phyloP scores from a whole-genome alignment of 2,329 filamentous ascomycete genomes.

The Colletotrichum liaoningense region DNA sequence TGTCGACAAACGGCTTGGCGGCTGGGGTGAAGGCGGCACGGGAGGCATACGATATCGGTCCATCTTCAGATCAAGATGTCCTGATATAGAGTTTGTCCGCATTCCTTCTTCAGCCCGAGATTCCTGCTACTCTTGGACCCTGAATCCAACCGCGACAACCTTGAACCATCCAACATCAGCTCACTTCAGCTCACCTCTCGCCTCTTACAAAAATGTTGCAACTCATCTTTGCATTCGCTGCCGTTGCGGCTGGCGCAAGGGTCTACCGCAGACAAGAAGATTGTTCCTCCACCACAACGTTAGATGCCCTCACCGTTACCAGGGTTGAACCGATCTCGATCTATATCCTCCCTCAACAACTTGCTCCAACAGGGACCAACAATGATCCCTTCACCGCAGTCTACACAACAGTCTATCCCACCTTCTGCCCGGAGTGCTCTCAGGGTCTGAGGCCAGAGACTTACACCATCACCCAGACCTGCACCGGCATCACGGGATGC shows the following conservation, averaged over 20 bases:
- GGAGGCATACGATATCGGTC: constrained; percentile 12
- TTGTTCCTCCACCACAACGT: constrained; percentile 23
- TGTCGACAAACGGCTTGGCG: constrained; percentile 1
- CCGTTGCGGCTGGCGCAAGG: constrained; percentile 13
- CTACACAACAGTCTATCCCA: constrained; percentile 28
- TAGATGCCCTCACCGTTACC: constrained; percentile 31
- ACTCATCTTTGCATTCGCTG: constrained; percentile 24
- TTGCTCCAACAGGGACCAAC: constrained; percentile 11
- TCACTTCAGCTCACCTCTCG: neutral
- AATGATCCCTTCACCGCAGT: constrained; percentile 21
- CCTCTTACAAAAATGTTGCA: constrained; percentile 20
- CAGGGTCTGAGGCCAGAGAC: constrained; percentile 20
- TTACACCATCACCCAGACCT: constrained; percentile 34
- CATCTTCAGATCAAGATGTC: neutral
- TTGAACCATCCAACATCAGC: neutral
- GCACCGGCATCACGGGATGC: constrained; percentile 26
- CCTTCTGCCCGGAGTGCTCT: constrained; percentile 23
- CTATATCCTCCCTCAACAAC: constrained; percentile 19
- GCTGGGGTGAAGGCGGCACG: neutral
- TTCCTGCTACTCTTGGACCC: neutral
- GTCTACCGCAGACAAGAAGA: constrained; percentile 22
- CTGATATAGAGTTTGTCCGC: constrained; percentile 35
- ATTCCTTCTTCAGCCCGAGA: constrained; percentile 20
- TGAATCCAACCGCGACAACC: constrained; percentile 1
- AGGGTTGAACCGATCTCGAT: constrained; percentile 30